Percentiles rank a stretch among this genome's conserved stretches.
Evolutionary conservation across 176 grass and related monocot genomes (phyloP).

Genomic region (Aegilops tauschii): DNA sequence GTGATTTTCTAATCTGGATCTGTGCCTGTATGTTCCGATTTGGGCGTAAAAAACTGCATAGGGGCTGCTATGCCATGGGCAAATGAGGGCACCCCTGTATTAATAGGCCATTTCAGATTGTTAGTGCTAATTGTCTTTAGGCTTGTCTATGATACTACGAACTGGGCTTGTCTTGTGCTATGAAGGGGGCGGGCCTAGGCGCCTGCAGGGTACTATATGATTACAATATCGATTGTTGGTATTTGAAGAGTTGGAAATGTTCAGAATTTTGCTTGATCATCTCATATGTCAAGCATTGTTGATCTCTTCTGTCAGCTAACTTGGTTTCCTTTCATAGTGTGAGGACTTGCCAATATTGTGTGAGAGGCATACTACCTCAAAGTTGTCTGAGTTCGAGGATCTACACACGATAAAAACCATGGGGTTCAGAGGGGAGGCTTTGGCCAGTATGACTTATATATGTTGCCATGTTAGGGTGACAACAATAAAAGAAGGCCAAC

Average conservation of each 20-base stretch:
- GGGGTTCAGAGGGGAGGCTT: conserved; percentile 92
- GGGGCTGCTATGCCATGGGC: neutral
- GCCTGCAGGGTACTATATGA: neutral
- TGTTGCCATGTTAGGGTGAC: conserved; percentile 79
- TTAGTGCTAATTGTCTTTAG: neutral
- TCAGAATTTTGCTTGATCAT: neutral
- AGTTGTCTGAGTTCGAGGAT: conserved; percentile 78
- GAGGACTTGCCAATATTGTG: conserved; percentile 90
- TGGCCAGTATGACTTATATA: conserved; percentile 95
- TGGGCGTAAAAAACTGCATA: neutral
- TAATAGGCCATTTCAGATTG: neutral
- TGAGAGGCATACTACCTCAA: conserved; percentile 90
- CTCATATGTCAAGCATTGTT: neutral
- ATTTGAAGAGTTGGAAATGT: neutral
- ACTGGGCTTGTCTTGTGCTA: neutral
- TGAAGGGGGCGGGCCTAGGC: neutral
- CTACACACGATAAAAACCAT: conserved; percentile 81
- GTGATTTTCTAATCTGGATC: neutral
- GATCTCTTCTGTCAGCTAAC: neutral
- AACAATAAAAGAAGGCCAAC: conserved; percentile 85
- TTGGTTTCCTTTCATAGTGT: conserved; percentile 34
- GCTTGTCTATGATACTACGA: neutral
- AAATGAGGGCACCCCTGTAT: too few relatives aligned
- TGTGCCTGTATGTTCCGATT: neutral
- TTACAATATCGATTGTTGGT: neutral